Evolutionary conservation across 805 yeast genomes (phyloP), one percentile per base, ranked within the genome.

Genomic region (Candida glaebosa): DNA sequence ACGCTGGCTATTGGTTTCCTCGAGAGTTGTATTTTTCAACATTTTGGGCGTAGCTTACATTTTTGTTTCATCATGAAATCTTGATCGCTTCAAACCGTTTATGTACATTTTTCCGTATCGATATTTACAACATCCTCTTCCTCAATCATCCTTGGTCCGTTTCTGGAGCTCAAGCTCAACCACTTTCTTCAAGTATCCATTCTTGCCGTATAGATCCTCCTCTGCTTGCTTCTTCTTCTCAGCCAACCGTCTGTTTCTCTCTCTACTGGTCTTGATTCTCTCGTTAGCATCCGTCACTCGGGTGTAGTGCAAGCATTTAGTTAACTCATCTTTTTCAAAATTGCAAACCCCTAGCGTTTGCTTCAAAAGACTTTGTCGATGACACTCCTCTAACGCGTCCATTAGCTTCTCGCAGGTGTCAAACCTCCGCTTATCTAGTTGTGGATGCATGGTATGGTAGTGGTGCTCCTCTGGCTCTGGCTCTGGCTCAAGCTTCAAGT

Each of bases 371-470:
- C 81, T 84, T 41, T 73, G 73, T 44, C 79, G 74, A 54, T 90
- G 96, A 59, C 99, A 91, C 57, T 87, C 83, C 53, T 91, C 96
- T 4, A 91, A 75, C 0, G 95, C 96, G 46, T 83, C 82, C 60
- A 93, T 88, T 31, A 88, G 74, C 46, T 83, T 86, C 39, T 77
- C 80, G 61, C 99, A 91, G 15, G 84, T 62, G 36, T 63, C 69
- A 45, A 69, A 69, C 43, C 74, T 56, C 46, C 60, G 61, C 48
- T 57, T 64, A 51, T 71, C 75, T 47, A 70, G 57, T 45, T 69
- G 75, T 5, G 76, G 75, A 47, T 70, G 76, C 75, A 70, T 70
- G 5, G 16, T 36, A 17, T 18, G 25, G 9, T 28, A 32, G 15
- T n/a, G n/a, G n/a, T n/a, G n/a, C n/a, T n/a, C n/a, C n/a, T n/a